Conservation (phyloP, 768 basidiomycete genomes). For the Calocybe indica region DNA sequence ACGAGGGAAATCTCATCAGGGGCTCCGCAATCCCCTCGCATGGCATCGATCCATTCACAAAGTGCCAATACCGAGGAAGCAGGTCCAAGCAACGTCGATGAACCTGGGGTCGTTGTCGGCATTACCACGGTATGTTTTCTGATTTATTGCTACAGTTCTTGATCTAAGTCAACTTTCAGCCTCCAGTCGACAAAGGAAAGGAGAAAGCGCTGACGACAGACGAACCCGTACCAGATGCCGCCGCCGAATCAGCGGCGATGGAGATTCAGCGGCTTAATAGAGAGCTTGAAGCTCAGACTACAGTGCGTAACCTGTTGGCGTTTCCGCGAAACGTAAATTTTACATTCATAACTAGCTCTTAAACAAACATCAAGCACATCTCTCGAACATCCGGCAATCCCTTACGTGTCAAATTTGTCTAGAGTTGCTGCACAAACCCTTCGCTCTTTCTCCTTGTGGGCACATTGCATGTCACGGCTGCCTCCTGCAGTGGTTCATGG, state of each 20-base stretch:
- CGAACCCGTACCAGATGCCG: slow-evolving; percentile 1
- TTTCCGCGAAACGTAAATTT: slow-evolving; percentile 3
- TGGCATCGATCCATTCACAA: background rate
- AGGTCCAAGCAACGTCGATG: background rate
- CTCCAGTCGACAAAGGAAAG: slow-evolving; percentile 35
- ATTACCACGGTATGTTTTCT: slow-evolving; percentile 14
- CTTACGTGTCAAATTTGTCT: slow-evolving; percentile 78
- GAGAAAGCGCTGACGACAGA: slow-evolving; percentile 21
- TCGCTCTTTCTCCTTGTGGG: slow-evolving; percentile 70
- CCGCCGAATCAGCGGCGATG: slow-evolving; percentile 12
- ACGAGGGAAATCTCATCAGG: background rate
- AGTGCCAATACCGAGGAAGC: slow-evolving; percentile 1
- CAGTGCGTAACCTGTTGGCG: slow-evolving; percentile 22
- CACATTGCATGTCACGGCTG: slow-evolving; percentile 69
- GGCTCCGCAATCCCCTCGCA: background rate
- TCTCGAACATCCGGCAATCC: slow-evolving; percentile 54
- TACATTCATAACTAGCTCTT: slow-evolving; percentile 32
- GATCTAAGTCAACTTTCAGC: slow-evolving; percentile 1
- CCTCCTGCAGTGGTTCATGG: slow-evolving; percentile 73
- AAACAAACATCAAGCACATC: slow-evolving; percentile 43
- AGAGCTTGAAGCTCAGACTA: slow-evolving; percentile 33
- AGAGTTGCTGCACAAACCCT: slow-evolving; percentile 68
- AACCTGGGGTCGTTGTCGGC: slow-evolving; percentile 3
- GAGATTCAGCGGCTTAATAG: slow-evolving; percentile 36
- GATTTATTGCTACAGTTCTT: background rate